These are phyloP conservation scores for Cryptococcus depauperatus DNA, from an alignment of 1,284 basidiomycete species.

Conservation along the genomic window DNA sequence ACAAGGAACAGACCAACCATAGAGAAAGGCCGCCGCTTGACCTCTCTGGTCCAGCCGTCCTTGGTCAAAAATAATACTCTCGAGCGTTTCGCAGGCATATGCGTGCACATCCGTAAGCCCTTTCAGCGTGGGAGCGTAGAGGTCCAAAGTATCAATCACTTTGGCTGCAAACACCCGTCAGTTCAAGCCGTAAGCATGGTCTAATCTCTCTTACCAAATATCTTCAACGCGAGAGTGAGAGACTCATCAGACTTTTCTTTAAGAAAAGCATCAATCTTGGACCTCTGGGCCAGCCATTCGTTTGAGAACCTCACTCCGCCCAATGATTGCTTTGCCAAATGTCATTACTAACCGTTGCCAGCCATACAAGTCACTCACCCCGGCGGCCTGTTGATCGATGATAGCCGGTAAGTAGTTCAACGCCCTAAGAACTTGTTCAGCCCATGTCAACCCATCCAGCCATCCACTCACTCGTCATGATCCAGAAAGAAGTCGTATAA, in stretches of 20 bases:
- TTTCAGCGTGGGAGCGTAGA: slow-evolving; percentile 27
- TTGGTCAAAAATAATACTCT: slow-evolving; percentile 26
- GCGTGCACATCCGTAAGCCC: slow-evolving; percentile 29
- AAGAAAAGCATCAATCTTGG: slow-evolving; percentile 14
- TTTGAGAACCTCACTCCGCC: slow-evolving; percentile 13
- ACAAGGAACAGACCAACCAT: slow-evolving; percentile 14
- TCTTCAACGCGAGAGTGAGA: slow-evolving; percentile 16
- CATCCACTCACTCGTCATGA: slow-evolving; percentile 15
- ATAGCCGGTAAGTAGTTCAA: slow-evolving; percentile 15
- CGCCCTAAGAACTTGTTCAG: slow-evolving; percentile 10
- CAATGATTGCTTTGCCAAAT: slow-evolving; percentile 10
- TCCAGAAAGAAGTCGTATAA: slow-evolving; percentile 13
- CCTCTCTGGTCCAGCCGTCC: slow-evolving; percentile 10
- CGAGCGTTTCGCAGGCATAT: slow-evolving; percentile 23
- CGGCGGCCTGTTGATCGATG: slow-evolving; percentile 24
- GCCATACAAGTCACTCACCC: slow-evolving; percentile 7
- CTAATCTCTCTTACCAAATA: slow-evolving; percentile 20
- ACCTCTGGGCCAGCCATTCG: slow-evolving; percentile 19
- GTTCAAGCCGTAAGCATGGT: too few relatives aligned
- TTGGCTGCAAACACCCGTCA: slow-evolving; percentile 19
- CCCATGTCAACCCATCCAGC: background rate
- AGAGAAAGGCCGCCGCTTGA: slow-evolving; percentile 22
- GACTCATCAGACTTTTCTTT: slow-evolving; percentile 12
- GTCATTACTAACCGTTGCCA: background rate
- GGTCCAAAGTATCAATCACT: slow-evolving; percentile 28